Base-by-base conservation (phyloP, 371 early-diverging fungal genomes). In the Thermomucor indicae-seudaticae region DNA sequence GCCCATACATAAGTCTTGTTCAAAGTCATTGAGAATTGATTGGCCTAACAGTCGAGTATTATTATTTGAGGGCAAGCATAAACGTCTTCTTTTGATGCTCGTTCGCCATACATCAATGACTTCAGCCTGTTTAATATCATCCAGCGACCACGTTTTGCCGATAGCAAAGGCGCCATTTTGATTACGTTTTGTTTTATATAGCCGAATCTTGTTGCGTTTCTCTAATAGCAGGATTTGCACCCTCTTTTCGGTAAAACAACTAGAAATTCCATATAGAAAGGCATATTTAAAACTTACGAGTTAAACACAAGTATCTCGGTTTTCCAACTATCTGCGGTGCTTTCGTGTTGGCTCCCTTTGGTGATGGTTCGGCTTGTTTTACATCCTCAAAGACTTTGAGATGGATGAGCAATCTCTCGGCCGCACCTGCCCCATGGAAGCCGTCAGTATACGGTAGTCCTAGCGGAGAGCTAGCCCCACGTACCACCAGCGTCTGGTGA, bases 31-130 rank as follows among this genome's bases (percentile, higher is more conserved):
- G 72, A 50, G 46, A 79, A 79, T 52, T 72, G 67, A 34, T 69
- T 67, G 10, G 62, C 58, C 78, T 78, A 55, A 47, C 31, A 11
- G 10, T 1, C 4, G 35, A 20, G n/a, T 12, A 17, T 29, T 19
- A 49, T 29, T 34, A 27, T 5, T 28, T 29, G 7, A 14, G 7
- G 20, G 3, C 8, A n/a, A n/a, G 7, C 43, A 6, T 43, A 12
- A 24, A 28, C 23, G 16, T 20, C n/a, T 4, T 25, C 2, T 20
- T 6, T 34, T 2, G 14, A 27, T 20, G 16, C 3, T n/a, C n/a
- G n/a, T n/a, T n/a, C n/a, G n/a, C n/a, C 63, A 63, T 79, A 81
- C 80, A 60, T 82, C 83, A 34, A 82, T 58, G 47, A 70, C 67
- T 60, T 72, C 71, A 32, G 79, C 70, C 10, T 71, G 71, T 42